Evolutionary conservation across 192 early-diverging fungal genomes (phyloP), one percentile per base, ranked within the genome.

Genomic region (Coemansia sp.): DNA sequence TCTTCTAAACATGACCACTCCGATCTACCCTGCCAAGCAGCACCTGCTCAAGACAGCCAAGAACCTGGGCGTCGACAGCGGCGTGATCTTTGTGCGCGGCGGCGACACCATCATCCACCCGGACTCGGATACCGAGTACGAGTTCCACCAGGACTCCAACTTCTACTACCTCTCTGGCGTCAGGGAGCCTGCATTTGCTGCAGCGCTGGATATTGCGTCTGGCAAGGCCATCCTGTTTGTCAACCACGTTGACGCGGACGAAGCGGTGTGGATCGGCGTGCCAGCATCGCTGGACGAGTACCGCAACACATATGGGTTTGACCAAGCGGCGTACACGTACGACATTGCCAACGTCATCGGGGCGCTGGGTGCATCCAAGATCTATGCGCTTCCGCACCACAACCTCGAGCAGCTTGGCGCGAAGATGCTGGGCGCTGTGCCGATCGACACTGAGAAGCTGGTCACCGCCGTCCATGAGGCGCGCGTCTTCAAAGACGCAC

Each of bases 91-190:
- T 52, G 71, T 88, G 40, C 80, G 75, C 42, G 90, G 88, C 32
- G 69, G 83, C 20, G 80, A 81, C 55, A 66, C 79, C 25, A 70
- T 79, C 41, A 66, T 85, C 50, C 80, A 89, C 59, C 85, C 89
- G 32, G 85, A 87, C 67, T 92, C 91, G 36, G 92, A 94, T 71
- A 83, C 84, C 29, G 94, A 96, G 81, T 79, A 86, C 40, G 76
- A 87, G 46, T 96, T 96, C 75, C 85, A 91, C 63, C 94, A 96
- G 61, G 92, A 96, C 75, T 85, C 84, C 54, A 92, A 91, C 85
- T 96, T 93, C 56, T 87, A 87, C 69, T 97, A 95, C 71, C 84
- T 94, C 17, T 89, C 93, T 5, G 92, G 93, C 50, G 87, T 88
- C 48, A 70, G 72, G 36, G 89, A 90, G 69, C 88, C 91, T 29